Percentiles rank a stretch among this genome's conserved stretches.
Evolutionary conservation across 2,329 filamentous ascomycete genomes (phyloP).

Genomic region (Ophiostoma sp.): DNA sequence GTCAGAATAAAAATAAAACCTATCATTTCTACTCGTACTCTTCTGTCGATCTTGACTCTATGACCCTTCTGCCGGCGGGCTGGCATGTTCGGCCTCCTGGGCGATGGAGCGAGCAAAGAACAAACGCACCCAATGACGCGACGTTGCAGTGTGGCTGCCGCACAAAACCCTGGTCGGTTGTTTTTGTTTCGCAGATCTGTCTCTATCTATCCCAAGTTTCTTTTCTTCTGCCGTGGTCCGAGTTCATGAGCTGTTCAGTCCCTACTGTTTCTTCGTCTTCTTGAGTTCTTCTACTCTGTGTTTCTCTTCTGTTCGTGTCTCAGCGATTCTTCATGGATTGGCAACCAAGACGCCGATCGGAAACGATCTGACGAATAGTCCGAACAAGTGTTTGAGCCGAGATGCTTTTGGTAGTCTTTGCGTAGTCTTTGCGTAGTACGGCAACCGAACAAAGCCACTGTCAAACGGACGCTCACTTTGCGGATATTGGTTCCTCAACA

Average conservation of each 20-base stretch:
- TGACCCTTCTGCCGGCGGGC: slow-evolving; percentile 2
- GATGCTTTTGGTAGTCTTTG: too few relatives aligned
- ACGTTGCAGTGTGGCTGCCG: slow-evolving; percentile 17
- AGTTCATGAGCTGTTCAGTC: background rate
- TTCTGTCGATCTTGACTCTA: slow-evolving; percentile 8
- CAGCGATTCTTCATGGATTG: background rate
- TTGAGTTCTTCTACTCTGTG: too few relatives aligned
- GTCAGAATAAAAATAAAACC: background rate
- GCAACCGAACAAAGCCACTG: too few relatives aligned
- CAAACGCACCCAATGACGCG: slow-evolving; percentile 18
- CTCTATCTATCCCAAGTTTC: background rate
- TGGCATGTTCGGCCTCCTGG: background rate
- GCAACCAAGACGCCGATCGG: background rate
- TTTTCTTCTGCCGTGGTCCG: background rate
- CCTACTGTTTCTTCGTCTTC: background rate
- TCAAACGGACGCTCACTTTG: too few relatives aligned
- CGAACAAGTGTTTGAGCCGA: too few relatives aligned
- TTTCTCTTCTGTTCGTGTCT: too few relatives aligned
- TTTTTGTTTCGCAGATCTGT: slow-evolving; percentile 16
- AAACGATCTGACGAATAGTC: too few relatives aligned
- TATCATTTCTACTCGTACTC: background rate
- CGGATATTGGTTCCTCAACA: background rate
- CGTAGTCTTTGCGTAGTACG: too few relatives aligned
- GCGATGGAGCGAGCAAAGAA: background rate
- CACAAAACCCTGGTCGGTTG: background rate